A percentile compares a stretch with the other conserved stretches of the same genome.
These are phyloP conservation scores for Diaporthe caulivora DNA, from an alignment of 2,329 filamentous ascomycete species.

Conservation along the genomic window DNA sequence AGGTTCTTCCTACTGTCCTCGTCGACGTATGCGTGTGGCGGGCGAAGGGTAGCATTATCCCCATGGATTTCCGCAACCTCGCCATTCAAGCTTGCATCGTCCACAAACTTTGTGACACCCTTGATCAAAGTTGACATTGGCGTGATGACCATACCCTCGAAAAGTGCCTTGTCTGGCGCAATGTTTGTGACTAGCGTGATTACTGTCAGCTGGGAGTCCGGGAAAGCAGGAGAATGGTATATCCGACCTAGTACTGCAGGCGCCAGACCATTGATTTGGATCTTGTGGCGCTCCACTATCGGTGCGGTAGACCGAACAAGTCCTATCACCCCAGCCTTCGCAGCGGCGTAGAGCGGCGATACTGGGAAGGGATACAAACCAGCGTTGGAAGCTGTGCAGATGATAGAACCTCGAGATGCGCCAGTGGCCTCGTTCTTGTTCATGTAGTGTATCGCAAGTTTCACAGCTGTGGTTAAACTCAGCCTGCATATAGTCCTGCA, in stretches of 20 bases:
- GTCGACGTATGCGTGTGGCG: slow-evolving; percentile 60
- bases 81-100: slow-evolving; percentile 55
- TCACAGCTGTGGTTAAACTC: slow-evolving; percentile 54
- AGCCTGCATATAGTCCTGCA: neutral
- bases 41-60: slow-evolving; percentile 59
- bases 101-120: slow-evolving; percentile 57
- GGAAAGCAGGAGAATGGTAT: neutral
- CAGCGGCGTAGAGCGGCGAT: slow-evolving; percentile 62
- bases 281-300: slow-evolving; percentile 53
- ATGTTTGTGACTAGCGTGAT: slow-evolving; percentile 57
- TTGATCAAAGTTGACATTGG: slow-evolving; percentile 61
- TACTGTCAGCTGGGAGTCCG: slow-evolving; percentile 21
- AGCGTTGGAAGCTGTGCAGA: slow-evolving; percentile 67
- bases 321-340: slow-evolving; percentile 62
- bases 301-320: slow-evolving; percentile 61
- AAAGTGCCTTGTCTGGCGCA: slow-evolving; percentile 57
- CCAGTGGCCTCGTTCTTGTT: slow-evolving; percentile 47
- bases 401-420: slow-evolving; percentile 56
- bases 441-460: slow-evolving; percentile 64
- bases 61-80: slow-evolving; percentile 65
- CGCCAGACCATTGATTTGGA: slow-evolving; percentile 64
- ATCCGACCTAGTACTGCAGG: slow-evolving; percentile 62
- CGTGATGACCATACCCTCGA: slow-evolving; percentile 62
- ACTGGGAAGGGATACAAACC: slow-evolving; percentile 65
- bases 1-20: slow-evolving; percentile 61